Conservation (phyloP, 2,329 filamentous ascomycete species). For the Nemania abortiva region DNA sequence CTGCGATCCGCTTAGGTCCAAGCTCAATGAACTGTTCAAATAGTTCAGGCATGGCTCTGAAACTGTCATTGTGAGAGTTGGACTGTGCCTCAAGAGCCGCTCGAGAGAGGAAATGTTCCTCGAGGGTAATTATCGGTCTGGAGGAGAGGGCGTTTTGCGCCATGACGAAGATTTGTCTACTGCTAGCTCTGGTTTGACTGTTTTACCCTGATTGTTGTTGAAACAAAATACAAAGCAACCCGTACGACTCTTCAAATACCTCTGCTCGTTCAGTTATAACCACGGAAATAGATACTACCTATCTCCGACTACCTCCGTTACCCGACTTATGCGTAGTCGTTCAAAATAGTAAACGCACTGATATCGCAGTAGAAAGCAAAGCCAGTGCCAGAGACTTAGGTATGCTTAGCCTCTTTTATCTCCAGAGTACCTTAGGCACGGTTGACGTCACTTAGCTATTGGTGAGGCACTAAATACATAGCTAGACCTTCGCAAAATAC, state of each 20-base stretch:
- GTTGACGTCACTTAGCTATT: too few relatives aligned
- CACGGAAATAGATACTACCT: neutral
- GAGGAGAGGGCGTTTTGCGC: neutral
- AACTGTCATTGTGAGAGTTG: conserved; percentile 17
- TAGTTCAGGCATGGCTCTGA: conserved; percentile 22
- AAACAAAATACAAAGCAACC: neutral
- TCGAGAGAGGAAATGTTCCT: conserved; percentile 41
- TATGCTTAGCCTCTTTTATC: too few relatives aligned
- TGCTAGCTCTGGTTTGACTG: neutral
- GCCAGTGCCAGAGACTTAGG: too few relatives aligned
- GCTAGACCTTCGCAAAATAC: too few relatives aligned
- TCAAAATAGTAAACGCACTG: neutral
- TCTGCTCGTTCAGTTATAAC: neutral
- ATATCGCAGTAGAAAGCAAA: too few relatives aligned
- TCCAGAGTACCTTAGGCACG: too few relatives aligned
- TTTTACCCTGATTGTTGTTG: neutral
- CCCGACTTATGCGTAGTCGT: too few relatives aligned
- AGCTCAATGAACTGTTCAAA: conserved; percentile 26
- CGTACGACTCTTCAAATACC: neutral
- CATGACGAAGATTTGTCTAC: neutral
- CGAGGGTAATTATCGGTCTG: conserved; percentile 40
- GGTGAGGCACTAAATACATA: too few relatives aligned
- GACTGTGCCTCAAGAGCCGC: conserved; percentile 29
- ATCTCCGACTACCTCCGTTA: neutral
- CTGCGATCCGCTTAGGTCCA: conserved; percentile 37